Evolutionary conservation across 202 grass and related monocot species (phyloP).

Genomic region (Setaria italica): DNA sequence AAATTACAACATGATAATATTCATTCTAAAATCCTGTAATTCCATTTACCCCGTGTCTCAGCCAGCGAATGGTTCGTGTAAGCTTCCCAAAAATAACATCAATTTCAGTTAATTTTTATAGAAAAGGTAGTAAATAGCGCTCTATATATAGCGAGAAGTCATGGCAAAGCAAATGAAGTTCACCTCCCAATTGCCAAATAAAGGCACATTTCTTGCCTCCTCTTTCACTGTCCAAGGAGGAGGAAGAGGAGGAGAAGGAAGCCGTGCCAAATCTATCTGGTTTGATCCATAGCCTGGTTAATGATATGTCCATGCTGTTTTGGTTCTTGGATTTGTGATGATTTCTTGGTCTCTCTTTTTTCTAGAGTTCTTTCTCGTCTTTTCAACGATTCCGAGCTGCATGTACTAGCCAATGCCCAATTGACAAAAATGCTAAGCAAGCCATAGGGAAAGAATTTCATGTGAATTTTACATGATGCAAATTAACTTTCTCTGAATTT

Average conservation of each 20-base stretch:
- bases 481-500: not conserved
- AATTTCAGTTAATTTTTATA: conserved; percentile 1
- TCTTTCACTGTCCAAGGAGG: conserved; percentile 37
- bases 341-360: not conserved
- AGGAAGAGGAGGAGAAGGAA: conserved; percentile 33
- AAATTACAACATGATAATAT: not conserved
- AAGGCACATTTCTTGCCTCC: conserved; percentile 45
- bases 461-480: not conserved
- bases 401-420: not conserved
- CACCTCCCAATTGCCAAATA: conserved; percentile 33
- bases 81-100: conserved; percentile 41
- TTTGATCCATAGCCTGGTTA: conserved; percentile 8
- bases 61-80: conserved; percentile 2
- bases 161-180: not conserved
- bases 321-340: not conserved
- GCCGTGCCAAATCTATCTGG: conserved; percentile 36
- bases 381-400: not conserved
- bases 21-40: not conserved
- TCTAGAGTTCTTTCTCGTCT: not conserved
- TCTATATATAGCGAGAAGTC: conserved; percentile 45
- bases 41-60: not conserved
- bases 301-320: not conserved
- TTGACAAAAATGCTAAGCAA: not conserved
- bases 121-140: not conserved
- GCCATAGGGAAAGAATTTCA: not conserved